Conservation (phyloP, 2,329 filamentous ascomycete species). For the Diaporthe sp. region DNA sequence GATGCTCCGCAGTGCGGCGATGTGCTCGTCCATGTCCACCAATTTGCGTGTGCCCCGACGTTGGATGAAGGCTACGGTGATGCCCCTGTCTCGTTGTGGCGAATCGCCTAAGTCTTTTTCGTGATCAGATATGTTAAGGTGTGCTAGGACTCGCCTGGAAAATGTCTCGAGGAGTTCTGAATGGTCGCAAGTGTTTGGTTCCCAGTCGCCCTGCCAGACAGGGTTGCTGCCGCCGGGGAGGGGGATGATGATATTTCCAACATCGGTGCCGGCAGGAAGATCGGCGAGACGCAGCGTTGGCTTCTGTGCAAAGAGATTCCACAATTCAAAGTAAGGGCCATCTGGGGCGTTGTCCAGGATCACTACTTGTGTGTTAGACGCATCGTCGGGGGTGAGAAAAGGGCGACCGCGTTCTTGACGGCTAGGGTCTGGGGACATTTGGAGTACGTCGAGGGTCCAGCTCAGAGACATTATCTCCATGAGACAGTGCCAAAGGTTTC, state of each 20-base stretch:
- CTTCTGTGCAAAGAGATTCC: too few relatives aligned
- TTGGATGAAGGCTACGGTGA: not conserved
- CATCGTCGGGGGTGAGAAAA: too few relatives aligned
- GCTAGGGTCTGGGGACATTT: too few relatives aligned
- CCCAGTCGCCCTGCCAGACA: not conserved
- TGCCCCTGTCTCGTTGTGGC: not conserved
- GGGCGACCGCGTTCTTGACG: too few relatives aligned
- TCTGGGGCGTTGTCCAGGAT: too few relatives aligned
- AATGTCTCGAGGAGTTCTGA: not conserved
- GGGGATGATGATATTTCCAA: not conserved
- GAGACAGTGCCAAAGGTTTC: too few relatives aligned
- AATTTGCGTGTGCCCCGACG: not conserved
- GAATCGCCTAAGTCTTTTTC: not conserved
- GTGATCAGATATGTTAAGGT: too few relatives aligned
- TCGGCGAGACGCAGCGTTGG: not conserved
- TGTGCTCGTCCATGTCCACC: not conserved
- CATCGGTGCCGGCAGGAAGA: not conserved
- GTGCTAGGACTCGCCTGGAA: too few relatives aligned
- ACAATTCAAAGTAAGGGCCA: too few relatives aligned
- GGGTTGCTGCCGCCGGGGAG: not conserved
- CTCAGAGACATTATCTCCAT: too few relatives aligned
- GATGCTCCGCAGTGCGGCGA: not conserved
- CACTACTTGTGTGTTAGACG: too few relatives aligned
- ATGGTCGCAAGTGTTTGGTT: not conserved
- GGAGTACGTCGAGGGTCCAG: too few relatives aligned